Percentiles rank a stretch among this genome's conserved stretches.
phyloP scores from a whole-genome alignment of 176 grass and related monocot genomes.

The Oropetium thomaeum region DNA sequence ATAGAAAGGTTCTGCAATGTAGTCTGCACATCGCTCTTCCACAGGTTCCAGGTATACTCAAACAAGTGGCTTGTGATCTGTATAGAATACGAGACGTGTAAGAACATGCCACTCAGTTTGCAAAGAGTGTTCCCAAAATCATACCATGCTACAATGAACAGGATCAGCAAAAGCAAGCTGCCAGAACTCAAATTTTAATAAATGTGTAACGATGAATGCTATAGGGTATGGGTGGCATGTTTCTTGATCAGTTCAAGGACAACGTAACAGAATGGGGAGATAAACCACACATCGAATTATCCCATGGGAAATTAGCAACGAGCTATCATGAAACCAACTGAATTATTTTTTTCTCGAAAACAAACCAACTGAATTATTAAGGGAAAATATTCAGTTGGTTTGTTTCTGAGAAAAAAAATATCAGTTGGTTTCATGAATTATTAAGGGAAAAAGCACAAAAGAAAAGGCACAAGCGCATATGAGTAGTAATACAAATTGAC shows the following conservation, averaged over 20 bases:
- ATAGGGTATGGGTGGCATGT: background rate
- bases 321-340: background rate
- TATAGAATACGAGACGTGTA: slow-evolving; percentile 7
- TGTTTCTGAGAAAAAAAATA: too few species aligned
- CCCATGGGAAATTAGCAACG: background rate
- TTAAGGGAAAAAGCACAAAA: background rate
- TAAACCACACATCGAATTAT: background rate
- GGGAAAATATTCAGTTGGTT: too few species aligned
- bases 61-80: slow-evolving; percentile 93
- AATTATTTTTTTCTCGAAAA: too few species aligned
- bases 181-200: slow-evolving; percentile 15
- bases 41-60: slow-evolving; percentile 96
- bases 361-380: too few species aligned
- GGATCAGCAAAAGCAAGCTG: slow-evolving; percentile 7
- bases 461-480: slow-evolving; percentile 7
- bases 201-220: background rate
- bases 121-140: background rate
- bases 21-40: slow-evolving; percentile 86
- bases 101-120: slow-evolving; percentile 7
- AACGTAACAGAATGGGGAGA: background rate
- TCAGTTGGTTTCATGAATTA: too few species aligned
- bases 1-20: slow-evolving; percentile 92
- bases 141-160: background rate
- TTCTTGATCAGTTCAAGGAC: slow-evolving; percentile 26
- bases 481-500: background rate